phyloP scores from a whole-genome alignment of 306 rosid species.

The Oxytropis ochrocephala region DNA sequence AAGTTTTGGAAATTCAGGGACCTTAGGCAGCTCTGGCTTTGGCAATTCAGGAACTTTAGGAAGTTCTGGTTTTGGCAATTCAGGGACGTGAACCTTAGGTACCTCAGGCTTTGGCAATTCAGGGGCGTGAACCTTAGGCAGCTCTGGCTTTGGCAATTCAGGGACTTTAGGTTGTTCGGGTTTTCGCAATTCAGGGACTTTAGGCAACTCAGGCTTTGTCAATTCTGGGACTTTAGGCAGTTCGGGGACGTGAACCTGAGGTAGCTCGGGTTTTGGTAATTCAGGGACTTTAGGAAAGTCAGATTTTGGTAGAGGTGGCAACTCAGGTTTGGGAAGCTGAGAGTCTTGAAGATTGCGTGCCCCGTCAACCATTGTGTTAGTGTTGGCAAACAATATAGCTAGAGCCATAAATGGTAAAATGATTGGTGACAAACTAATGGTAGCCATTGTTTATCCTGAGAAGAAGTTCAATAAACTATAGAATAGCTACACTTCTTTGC shows the following conservation, averaged over 20 bases:
- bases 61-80: background rate
- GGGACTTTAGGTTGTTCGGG: background rate
- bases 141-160: background rate
- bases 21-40: background rate
- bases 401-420: constrained; percentile 7
- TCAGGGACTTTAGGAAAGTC: background rate
- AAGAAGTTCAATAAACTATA: background rate
- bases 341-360: constrained; percentile 33
- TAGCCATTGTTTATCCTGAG: constrained; percentile 16
- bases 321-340: constrained; percentile 14
- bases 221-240: background rate
- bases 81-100: background rate
- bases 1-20: background rate
- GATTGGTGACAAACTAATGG: background rate
- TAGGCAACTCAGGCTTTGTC: too few species aligned
- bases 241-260: background rate
- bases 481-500: background rate
- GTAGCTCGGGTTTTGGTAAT: background rate
- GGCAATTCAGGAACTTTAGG: background rate
- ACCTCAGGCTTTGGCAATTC: too few species aligned
- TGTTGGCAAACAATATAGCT: background rate
- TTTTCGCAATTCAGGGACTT: constrained; percentile 8
- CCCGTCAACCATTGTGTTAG: background rate
- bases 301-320: background rate
- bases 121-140: background rate